Base-by-base conservation (phyloP, 306 rosid genomes). In the Gynostemma pentaphyllum region DNA sequence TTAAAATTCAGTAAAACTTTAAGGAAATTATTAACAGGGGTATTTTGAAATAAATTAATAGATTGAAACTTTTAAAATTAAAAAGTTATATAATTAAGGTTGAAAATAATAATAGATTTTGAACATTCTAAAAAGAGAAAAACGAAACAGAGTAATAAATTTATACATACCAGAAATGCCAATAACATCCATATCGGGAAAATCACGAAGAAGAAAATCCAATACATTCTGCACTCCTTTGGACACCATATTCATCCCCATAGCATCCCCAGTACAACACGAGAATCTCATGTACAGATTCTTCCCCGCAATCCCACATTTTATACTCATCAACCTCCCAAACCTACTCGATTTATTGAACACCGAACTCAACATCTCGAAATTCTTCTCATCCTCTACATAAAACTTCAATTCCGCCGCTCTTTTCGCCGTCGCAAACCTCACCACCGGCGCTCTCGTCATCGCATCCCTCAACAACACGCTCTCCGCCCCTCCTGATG, bases 191-290 rank as follows among this genome's bases (percentile, higher is more conserved):
- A 68, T 68, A 9, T 68, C 72, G 19, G 72, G 64, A 42, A 68
- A 68, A 36, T 68, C 63, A 13, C 7, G 18, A 52, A 39, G 64
- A 36, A 68, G 72, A 18, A 68, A 68, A 41, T 68, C 72, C 42
- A 68, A 44, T 16, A 68, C 72, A 29, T 68, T 68, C 19, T 68
- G 72, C 9, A 68, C 72, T 9, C 72, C 72, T 54, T 68, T 68
- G 30, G 72, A 68, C 0, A 68, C 64, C 72, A 68, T 68, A 22
- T 68, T 68, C 72, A 68, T 68, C 54, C 72, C 72, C 72, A 68
- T 68, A 29, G 72, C 72, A 27, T 68, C 72, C 2, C 72, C 72
- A 13, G 72, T 68, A 15, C 65, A 40, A 28, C 65, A 68, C 6
- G 41, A 24, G 53, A 68, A 68, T 68, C 72, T 53, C 72, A 68